Evolutionary conservation across 1,284 basidiomycete genomes (phyloP).

Genomic region (Apiotrichum porosum): DNA sequence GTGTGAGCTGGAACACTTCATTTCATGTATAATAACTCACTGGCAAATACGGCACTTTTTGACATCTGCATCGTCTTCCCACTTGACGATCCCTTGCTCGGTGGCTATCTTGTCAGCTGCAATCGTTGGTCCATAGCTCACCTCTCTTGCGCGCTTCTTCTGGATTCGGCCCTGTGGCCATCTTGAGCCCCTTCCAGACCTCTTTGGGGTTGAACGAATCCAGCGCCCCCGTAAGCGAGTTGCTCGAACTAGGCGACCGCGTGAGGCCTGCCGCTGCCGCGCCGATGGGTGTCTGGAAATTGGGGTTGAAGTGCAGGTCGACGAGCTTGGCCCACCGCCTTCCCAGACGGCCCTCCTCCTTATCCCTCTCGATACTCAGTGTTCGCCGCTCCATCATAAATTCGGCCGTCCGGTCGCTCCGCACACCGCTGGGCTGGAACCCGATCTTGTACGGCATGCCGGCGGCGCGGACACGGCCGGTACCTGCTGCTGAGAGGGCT

Average conservation of each 20-base stretch:
- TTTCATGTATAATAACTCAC: too few relatives aligned
- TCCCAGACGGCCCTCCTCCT: conserved; percentile 74
- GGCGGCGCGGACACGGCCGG: not conserved
- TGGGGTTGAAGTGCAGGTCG: conserved; percentile 67
- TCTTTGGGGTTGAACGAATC: conserved; percentile 44
- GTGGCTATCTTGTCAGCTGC: conserved; percentile 53
- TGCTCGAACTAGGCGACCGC: conserved; percentile 20
- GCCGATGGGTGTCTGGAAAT: conserved; percentile 12
- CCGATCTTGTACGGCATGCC: conserved; percentile 65
- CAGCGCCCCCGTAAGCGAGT: conserved; percentile 15
- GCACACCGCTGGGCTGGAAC: conserved; percentile 74
- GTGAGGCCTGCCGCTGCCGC: conserved; percentile 13
- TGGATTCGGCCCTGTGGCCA: conserved; percentile 57
- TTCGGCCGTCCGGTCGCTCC: conserved; percentile 67
- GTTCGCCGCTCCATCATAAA: conserved; percentile 60
- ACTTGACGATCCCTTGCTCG: conserved; percentile 90
- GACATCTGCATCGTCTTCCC: conserved; percentile 77
- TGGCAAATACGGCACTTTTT: conserved; percentile 80
- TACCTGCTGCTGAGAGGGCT: not conserved
- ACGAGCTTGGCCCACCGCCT: conserved; percentile 80
- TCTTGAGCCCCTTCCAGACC: conserved; percentile 52
- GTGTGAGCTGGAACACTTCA: too few relatives aligned
- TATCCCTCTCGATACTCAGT: conserved; percentile 59
- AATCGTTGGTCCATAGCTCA: conserved; percentile 8
- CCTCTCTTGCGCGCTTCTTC: conserved; percentile 46